phyloP scores from a whole-genome alignment of 225 moss, liverwort and hornwort species.

The Thuidium tamariscinum region DNA sequence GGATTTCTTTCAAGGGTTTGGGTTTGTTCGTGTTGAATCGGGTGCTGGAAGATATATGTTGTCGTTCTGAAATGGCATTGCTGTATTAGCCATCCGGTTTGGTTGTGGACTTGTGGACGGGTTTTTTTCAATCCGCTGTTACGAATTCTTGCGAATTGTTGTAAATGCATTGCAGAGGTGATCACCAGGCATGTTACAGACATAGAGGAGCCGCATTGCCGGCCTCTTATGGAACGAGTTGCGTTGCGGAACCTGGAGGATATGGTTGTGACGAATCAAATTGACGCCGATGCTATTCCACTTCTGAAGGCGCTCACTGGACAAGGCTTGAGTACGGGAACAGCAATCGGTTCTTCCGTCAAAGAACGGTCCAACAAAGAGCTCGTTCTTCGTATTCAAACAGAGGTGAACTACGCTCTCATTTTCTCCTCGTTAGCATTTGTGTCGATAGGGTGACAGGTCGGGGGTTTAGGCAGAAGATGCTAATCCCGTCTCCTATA shows the following conservation, averaged over 20 bases:
- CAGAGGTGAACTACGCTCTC: conserved; percentile 43
- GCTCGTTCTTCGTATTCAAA: conserved; percentile 56
- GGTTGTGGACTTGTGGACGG: background rate
- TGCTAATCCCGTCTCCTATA: background rate
- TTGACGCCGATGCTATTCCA: conserved; percentile 33
- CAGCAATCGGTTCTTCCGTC: conserved; percentile 10
- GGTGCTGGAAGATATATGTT: background rate
- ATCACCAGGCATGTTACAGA: conserved; percentile 18
- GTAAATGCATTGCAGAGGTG: conserved; percentile 28
- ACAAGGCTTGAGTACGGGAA: background rate
- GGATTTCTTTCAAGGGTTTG: background rate
- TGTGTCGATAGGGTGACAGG: background rate
- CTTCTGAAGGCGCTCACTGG: conserved; percentile 20
- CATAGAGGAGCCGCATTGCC: conserved; percentile 50
- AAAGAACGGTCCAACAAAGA: conserved; percentile 43
- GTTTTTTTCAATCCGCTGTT: background rate
- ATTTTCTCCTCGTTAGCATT: conserved; percentile 22
- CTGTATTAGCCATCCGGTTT: background rate
- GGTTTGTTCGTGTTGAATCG: background rate
- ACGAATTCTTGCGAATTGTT: background rate
- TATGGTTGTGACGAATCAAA: conserved; percentile 19
- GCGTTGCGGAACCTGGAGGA: conserved; percentile 64
- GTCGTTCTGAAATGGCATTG: background rate
- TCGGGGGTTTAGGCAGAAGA: background rate
- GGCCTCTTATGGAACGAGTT: conserved; percentile 35